These are phyloP conservation scores for Rhodotorula sp. DNA, from an alignment of 1,284 basidiomycete genomes.

Conservation along the genomic window DNA sequence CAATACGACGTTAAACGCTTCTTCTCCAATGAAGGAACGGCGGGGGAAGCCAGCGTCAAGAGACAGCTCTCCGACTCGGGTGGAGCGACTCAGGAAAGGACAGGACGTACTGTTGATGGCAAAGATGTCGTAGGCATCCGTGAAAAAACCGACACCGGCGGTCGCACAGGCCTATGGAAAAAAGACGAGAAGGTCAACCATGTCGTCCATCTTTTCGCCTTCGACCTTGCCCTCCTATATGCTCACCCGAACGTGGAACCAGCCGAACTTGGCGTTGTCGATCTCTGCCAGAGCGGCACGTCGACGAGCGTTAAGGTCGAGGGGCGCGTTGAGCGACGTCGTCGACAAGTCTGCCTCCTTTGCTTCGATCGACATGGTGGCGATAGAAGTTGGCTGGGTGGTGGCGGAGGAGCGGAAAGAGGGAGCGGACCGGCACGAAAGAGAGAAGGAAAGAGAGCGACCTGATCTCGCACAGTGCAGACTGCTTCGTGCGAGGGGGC, in stretches of 20 bases:
- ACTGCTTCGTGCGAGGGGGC: not conserved
- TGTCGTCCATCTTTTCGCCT: no score
- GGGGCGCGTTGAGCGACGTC: constrained; percentile 2
- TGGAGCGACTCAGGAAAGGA: no score
- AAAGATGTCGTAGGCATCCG: constrained; percentile 68
- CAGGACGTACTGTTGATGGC: constrained; percentile 61
- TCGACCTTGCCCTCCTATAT: not conserved
- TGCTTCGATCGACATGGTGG: constrained; percentile 11
- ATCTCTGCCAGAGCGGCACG: constrained; percentile 71
- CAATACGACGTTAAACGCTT: not conserved
- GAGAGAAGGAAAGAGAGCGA: constrained; percentile 2
- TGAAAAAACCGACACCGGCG: constrained; percentile 77
- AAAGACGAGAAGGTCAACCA: constrained; percentile 1
- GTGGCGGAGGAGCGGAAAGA: not conserved
- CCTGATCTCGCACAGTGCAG: not conserved
- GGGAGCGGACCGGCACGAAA: no score
- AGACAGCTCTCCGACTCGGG: no score
- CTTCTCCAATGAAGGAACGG: no score
- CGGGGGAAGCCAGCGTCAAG: no score
- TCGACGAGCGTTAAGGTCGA: constrained; percentile 53
- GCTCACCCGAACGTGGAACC: constrained; percentile 60
- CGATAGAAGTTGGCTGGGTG: not conserved
- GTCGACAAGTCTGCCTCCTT: constrained; percentile 3
- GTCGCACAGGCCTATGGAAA: constrained; percentile 59
- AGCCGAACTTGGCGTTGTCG: constrained; percentile 65